phyloP scores from a whole-genome alignment of 345 rosid genomes.

The Aquilaria malaccensis region DNA sequence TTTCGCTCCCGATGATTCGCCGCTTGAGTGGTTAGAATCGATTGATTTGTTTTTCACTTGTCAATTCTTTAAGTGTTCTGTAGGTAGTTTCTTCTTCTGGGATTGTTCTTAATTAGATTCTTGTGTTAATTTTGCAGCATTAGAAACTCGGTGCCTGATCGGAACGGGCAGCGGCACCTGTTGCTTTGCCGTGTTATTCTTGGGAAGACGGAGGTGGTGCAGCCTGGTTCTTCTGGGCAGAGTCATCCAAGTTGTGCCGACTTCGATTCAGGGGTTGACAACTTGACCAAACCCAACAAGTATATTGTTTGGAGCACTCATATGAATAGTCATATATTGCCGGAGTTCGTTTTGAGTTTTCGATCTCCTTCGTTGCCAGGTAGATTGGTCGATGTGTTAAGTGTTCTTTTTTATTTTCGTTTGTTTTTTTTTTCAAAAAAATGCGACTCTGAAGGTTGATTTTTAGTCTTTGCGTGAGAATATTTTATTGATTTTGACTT shows the following conservation, averaged over 20 bases:
- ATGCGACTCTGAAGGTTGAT: not conserved
- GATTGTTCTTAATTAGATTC: not conserved
- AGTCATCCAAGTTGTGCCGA: conserved; percentile 52
- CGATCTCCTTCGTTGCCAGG: conserved; percentile 42
- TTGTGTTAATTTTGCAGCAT: conserved; percentile 27
- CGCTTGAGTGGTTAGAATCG: conserved; percentile 49
- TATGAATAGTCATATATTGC: conserved; percentile 67
- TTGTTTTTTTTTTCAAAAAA: not conserved
- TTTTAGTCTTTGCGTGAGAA: not conserved
- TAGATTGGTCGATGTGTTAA: conserved; percentile 14
- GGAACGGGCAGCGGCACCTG: conserved; percentile 58
- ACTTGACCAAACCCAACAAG: conserved; percentile 38
- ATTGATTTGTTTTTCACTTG: not conserved
- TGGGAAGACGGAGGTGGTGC: conserved; percentile 64
- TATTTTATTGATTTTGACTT: not conserved
- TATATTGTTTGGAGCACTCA: conserved; percentile 66
- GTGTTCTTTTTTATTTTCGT: not conserved
- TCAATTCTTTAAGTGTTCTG: not conserved
- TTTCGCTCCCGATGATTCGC: conserved; percentile 51
- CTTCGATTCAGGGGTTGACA: conserved; percentile 69
- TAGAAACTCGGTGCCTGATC: conserved; percentile 30
- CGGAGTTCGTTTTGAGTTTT: conserved; percentile 57
- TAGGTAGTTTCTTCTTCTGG: not conserved
- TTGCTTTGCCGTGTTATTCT: conserved; percentile 60
- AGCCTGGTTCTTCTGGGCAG: conserved; percentile 42